Conservation (phyloP, 305 asterid genomes). For the Caryopteris hybrid region DNA sequence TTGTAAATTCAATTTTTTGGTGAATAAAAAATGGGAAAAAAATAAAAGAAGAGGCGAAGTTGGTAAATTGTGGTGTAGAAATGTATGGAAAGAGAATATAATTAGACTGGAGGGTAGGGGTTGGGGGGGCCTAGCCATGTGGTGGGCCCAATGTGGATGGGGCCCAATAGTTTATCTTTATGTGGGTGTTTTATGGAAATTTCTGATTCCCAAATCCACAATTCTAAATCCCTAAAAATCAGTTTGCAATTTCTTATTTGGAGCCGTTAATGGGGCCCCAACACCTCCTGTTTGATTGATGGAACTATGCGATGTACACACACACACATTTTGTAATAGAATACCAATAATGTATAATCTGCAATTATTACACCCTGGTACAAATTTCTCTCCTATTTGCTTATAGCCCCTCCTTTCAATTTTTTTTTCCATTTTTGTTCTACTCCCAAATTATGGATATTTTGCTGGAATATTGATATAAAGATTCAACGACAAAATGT, state of each 20-base stretch:
- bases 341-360: too few species aligned
- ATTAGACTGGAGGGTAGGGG: conserved; percentile 12
- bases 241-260: conserved; percentile 19
- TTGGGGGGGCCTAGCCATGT: conserved; percentile 18
- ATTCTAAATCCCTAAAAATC: conserved; percentile 23
- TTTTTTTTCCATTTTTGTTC: too few species aligned
- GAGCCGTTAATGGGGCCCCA: conserved; percentile 41
- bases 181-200: conserved; percentile 39
- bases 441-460: too few species aligned
- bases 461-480: too few species aligned
- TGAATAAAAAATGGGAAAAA: too few species aligned
- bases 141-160: conserved; percentile 28
- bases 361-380: too few species aligned
- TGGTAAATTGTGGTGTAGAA: not conserved
- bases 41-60: not conserved
- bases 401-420: not conserved
- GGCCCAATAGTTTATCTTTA: conserved; percentile 18
- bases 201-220: conserved; percentile 21
- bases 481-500: too few species aligned
- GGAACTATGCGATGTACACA: not conserved
- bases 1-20: too few species aligned
- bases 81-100: conserved; percentile 4
- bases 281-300: conserved; percentile 10
- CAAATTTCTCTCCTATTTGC: not conserved
- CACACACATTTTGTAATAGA: not conserved